Evolutionary conservation across 2,329 filamentous ascomycete species (phyloP).

Genomic region (Pseudogymnoascus sp.): DNA sequence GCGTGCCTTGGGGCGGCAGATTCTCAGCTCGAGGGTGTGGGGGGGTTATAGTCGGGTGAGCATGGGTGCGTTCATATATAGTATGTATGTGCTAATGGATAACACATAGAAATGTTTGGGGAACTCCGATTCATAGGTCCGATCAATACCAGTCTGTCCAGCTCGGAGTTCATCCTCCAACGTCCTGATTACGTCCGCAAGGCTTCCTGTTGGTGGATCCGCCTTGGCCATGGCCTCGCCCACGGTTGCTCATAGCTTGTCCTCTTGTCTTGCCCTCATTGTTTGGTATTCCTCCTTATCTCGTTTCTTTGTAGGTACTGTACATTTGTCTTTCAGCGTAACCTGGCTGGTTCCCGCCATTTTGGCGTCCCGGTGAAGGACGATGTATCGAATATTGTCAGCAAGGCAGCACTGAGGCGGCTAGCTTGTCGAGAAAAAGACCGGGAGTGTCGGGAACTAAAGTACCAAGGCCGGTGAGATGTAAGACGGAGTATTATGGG

Average conservation of each 20-base stretch:
- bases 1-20: neutral
- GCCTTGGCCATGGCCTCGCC: neutral
- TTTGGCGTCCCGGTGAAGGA: neutral
- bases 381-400: neutral
- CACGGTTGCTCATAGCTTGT: neutral
- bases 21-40: neutral
- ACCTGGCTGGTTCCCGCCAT: neutral
- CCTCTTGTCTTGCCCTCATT: neutral
- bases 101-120: neutral
- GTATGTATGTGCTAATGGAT: neutral
- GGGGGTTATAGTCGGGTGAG: neutral
- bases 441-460: neutral
- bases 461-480: neutral
- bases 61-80: neutral
- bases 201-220: neutral
- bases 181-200: neutral
- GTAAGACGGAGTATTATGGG: neutral
- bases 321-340: neutral
- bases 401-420: neutral
- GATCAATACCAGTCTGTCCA: neutral
- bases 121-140: neutral
- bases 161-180: neutral
- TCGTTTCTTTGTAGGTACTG: neutral
- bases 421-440: neutral
- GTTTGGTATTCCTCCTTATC: neutral